Percentiles rank a stretch among this genome's conserved stretches.
phyloP scores from a whole-genome alignment of 2,329 filamentous ascomycete species.

The Xylaria sp. region DNA sequence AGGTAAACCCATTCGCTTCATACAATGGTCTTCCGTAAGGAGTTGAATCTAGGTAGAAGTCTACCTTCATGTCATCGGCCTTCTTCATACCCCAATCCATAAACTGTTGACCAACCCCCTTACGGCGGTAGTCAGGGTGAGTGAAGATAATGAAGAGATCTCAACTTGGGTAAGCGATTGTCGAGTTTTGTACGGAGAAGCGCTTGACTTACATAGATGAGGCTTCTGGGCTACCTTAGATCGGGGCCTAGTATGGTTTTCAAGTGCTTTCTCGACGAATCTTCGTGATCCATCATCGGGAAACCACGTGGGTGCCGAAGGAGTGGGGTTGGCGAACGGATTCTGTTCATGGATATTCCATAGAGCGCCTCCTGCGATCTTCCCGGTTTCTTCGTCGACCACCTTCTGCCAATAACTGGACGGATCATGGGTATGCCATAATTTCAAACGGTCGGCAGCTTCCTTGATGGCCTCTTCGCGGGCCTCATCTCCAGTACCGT shows the following conservation, averaged over 20 bases:
- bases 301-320: slow-evolving; percentile 48
- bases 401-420: slow-evolving; percentile 35
- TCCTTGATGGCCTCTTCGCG: slow-evolving; percentile 43
- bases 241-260: slow-evolving; percentile 33
- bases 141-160: slow-evolving; percentile 43
- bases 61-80: slow-evolving; percentile 41
- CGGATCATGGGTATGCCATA: slow-evolving; percentile 31
- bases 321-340: slow-evolving; percentile 43
- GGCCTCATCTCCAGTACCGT: slow-evolving; percentile 37
- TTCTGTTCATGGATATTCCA: slow-evolving; percentile 43
- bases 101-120: slow-evolving; percentile 42
- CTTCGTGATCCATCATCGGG: slow-evolving; percentile 46
- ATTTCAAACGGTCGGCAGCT: slow-evolving; percentile 29
- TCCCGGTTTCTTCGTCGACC: slow-evolving; percentile 28
- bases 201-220: slow-evolving; percentile 43
- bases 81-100: slow-evolving; percentile 45
- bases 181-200: not conserved
- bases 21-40: slow-evolving; percentile 42
- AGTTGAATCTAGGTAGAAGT: slow-evolving; percentile 46
- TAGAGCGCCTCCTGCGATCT: slow-evolving; percentile 28
- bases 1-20: slow-evolving; percentile 42
- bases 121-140: slow-evolving; percentile 44
- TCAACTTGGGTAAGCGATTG: slow-evolving; percentile 1
- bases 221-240: slow-evolving; percentile 36
- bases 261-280: slow-evolving; percentile 41